Percentiles rank a stretch among this genome's conserved stretches.
These are phyloP conservation scores for Candida vaughaniae DNA, from an alignment of 805 yeast species.

Conservation along the genomic window DNA sequence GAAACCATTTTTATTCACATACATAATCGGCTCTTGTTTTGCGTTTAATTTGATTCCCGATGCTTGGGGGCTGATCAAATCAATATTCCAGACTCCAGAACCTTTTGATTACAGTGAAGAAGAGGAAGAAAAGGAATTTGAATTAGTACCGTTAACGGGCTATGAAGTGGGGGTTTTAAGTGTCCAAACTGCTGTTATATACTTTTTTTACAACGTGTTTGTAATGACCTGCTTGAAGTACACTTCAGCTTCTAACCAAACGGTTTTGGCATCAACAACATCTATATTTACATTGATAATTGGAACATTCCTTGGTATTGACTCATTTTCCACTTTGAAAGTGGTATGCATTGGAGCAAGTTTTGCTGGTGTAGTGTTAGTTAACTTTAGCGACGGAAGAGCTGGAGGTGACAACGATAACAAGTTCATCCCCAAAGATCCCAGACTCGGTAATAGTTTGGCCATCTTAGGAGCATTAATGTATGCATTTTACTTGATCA, in stretches of 20 bases:
- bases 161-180: conserved; percentile 37
- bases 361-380: conserved; percentile 45
- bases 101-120: conserved; percentile 9
- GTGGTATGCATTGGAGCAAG: conserved; percentile 44
- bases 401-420: conserved; percentile 19
- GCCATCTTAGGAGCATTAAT: conserved; percentile 47
- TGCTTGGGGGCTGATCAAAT: conserved; percentile 1
- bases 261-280: conserved; percentile 51
- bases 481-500: conserved; percentile 45
- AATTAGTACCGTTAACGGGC: conserved; percentile 16
- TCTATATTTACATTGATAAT: conserved; percentile 50
- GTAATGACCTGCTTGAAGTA: conserved; percentile 44
- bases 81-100: neutral
- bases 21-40: conserved; percentile 49
- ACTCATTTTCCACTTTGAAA: conserved; percentile 41
- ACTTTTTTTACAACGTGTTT: conserved; percentile 40
- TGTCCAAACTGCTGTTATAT: conserved; percentile 39
- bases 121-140: conserved; percentile 3
- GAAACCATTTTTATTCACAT: conserved; percentile 49
- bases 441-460: conserved; percentile 44
- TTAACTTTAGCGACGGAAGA: conserved; percentile 36
- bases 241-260: conserved; percentile 54
- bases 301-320: conserved; percentile 42
- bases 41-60: conserved; percentile 46
- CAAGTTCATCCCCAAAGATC: conserved; percentile 33